phyloP scores from a whole-genome alignment of 192 early-diverging fungal species.

The Podila clonocystis region DNA sequence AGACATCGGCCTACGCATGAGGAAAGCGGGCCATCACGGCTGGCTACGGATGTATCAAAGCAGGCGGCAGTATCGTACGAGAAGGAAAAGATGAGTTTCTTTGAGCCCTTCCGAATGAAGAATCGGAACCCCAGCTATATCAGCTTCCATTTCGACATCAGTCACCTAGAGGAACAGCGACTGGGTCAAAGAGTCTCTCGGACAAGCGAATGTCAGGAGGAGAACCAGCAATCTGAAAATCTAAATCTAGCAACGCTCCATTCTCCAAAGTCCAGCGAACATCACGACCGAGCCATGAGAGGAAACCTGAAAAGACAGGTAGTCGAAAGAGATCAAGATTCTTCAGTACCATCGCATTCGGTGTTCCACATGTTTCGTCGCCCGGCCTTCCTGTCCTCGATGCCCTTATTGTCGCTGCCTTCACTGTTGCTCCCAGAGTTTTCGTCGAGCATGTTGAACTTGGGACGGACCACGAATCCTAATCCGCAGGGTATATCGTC shows the following conservation, averaged over 20 bases:
- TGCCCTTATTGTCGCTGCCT: neutral
- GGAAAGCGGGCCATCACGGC: neutral
- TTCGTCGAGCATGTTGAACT: neutral
- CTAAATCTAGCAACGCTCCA: neutral
- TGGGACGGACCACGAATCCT: neutral
- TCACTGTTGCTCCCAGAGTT: neutral
- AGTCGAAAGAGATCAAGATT: neutral
- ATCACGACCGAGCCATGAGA: too few relatives aligned
- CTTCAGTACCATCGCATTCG: neutral
- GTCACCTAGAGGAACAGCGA: neutral
- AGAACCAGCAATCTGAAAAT: neutral
- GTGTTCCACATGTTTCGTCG: neutral
- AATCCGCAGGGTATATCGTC: too few relatives aligned
- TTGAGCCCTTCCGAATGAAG: neutral
- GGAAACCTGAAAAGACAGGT: too few relatives aligned
- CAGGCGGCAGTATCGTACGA: neutral
- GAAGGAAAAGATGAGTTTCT: neutral
- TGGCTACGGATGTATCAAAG: neutral
- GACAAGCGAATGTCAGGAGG: neutral
- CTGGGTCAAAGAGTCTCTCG: too few relatives aligned
- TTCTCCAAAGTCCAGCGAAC: too few relatives aligned
- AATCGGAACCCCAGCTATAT: neutral
- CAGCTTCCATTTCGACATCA: conserved; percentile 17
- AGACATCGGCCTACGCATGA: too few relatives aligned
- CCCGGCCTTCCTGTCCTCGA: neutral